A percentile compares a stretch with the other conserved stretches of the same genome.
These are phyloP conservation scores for Ceratobasidium sp. DNA, from an alignment of 1,284 basidiomycete species.

Conservation along the genomic window DNA sequence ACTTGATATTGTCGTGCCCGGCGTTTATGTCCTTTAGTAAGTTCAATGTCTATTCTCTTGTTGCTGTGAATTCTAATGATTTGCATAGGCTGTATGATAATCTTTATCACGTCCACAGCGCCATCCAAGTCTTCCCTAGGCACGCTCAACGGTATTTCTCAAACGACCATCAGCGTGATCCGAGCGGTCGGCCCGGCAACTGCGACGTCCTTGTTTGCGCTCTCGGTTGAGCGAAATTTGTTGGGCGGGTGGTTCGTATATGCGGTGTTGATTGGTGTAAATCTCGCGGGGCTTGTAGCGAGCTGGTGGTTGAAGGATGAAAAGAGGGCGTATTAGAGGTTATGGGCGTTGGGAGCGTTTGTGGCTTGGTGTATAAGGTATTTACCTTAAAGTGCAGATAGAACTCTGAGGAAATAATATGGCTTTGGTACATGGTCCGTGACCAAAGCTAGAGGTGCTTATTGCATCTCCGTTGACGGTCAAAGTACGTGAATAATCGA, in stretches of 20 bases:
- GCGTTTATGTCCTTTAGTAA: conserved; percentile 47
- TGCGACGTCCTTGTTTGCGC: conserved; percentile 47
- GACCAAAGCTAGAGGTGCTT: too few relatives aligned
- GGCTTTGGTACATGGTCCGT: too few relatives aligned
- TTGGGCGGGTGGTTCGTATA: conserved; percentile 48
- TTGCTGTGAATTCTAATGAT: not conserved
- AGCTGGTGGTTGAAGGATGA: conserved; percentile 33
- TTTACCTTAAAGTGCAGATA: too few relatives aligned
- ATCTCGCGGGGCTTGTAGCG: conserved; percentile 19
- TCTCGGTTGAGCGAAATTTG: conserved; percentile 46
- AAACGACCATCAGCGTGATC: conserved; percentile 45
- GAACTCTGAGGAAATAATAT: too few relatives aligned
- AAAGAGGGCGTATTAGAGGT: conserved; percentile 9
- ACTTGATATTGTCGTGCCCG: conserved; percentile 25
- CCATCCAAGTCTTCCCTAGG: conserved; percentile 46
- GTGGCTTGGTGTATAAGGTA: too few relatives aligned
- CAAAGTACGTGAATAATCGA: too few relatives aligned
- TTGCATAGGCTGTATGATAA: conserved; percentile 42
- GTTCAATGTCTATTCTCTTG: conserved; percentile 3
- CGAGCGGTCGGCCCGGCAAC: conserved; percentile 47
- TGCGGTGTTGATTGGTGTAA: conserved; percentile 44
- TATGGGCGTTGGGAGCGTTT: too few relatives aligned
- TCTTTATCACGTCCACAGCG: conserved; percentile 47
- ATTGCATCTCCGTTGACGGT: too few relatives aligned
- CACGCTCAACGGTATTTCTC: conserved; percentile 47